A percentile compares a stretch with the other conserved stretches of the same genome.
Conservation (phyloP, 1,139 yeast genomes). For the Zygosaccharomyces sapae region DNA sequence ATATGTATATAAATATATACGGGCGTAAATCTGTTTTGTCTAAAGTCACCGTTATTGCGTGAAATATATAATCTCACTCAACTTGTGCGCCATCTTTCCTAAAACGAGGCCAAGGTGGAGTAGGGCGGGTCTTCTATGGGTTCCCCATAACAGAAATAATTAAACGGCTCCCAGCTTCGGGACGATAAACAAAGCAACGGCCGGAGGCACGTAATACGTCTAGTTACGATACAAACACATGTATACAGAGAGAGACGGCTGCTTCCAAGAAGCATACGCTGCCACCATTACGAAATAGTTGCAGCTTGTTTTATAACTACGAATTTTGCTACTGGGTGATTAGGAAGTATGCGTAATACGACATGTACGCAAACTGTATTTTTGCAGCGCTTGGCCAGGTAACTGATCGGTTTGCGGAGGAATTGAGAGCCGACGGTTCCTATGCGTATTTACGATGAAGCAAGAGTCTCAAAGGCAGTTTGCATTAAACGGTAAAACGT, state of each 20-base stretch:
- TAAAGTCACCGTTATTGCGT: neutral
- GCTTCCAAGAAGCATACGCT: neutral
- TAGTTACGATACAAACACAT: neutral
- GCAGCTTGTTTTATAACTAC: neutral
- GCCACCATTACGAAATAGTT: neutral
- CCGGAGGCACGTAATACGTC: neutral
- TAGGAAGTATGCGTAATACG: too few relatives aligned
- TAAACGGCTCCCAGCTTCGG: neutral
- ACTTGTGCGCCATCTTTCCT: slow-evolving; percentile 5
- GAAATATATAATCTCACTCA: slow-evolving; percentile 8
- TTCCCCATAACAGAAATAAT: slow-evolving; percentile 7
- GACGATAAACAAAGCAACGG: slow-evolving; percentile 7
- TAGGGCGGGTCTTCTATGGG: neutral
- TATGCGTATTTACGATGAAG: too few relatives aligned
- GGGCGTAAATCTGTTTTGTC: neutral
- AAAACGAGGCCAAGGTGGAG: slow-evolving; percentile 4
- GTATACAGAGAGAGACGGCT: neutral
- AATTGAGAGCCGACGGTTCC: too few relatives aligned
- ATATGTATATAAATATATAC: neutral
- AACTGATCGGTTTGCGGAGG: too few relatives aligned
- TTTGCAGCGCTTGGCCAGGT: too few relatives aligned
- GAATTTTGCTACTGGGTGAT: neutral
- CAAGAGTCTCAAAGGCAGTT: too few relatives aligned
- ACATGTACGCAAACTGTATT: too few relatives aligned
- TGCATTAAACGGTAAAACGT: too few relatives aligned